Evolutionary conservation across 73 alveolate genomes (phyloP).

Genomic region (Symbiodinium pilosum): DNA sequence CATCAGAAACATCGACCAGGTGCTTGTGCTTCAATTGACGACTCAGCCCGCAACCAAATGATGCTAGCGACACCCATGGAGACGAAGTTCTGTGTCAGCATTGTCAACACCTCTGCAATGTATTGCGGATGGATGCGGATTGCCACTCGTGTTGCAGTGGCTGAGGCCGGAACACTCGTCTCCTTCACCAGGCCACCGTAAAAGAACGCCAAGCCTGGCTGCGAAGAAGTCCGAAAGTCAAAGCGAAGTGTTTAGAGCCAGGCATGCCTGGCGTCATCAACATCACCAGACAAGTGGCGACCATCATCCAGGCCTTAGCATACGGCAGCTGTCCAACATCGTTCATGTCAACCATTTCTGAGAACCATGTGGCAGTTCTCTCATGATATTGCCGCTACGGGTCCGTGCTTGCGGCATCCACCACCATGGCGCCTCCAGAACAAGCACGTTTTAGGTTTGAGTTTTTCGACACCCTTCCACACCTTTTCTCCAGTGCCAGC

Average conservation of each 20-base stretch:
- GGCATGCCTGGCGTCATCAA: slow-evolving; percentile 73
- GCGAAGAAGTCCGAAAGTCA: too few species aligned
- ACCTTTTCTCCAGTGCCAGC: too few species aligned
- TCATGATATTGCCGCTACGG: neutral
- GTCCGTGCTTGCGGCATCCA: neutral
- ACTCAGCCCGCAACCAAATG: neutral
- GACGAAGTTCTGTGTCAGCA: slow-evolving; percentile 50
- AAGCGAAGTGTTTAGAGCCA: too few species aligned
- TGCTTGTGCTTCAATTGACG: too few species aligned
- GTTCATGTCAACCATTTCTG: too few species aligned
- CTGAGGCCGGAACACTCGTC: neutral
- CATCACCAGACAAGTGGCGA: slow-evolving; percentile 34
- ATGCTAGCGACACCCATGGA: slow-evolving; percentile 41
- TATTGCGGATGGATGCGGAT: neutral
- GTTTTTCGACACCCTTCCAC: neutral
- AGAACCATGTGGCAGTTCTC: neutral
- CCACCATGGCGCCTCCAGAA: slow-evolving; percentile 5
- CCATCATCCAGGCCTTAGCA: neutral
- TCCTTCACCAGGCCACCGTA: slow-evolving; percentile 50
- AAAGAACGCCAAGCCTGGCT: slow-evolving; percentile 64
- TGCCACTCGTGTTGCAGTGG: neutral
- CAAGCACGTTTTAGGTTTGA: neutral
- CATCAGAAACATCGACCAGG: too few species aligned
- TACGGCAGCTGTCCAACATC: too few species aligned
- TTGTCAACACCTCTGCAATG: slow-evolving; percentile 21